Evolutionary conservation across 2,329 filamentous ascomycete genomes (phyloP), one percentile per base, ranked within the genome.

Genomic region (Ilyonectria sp.): DNA sequence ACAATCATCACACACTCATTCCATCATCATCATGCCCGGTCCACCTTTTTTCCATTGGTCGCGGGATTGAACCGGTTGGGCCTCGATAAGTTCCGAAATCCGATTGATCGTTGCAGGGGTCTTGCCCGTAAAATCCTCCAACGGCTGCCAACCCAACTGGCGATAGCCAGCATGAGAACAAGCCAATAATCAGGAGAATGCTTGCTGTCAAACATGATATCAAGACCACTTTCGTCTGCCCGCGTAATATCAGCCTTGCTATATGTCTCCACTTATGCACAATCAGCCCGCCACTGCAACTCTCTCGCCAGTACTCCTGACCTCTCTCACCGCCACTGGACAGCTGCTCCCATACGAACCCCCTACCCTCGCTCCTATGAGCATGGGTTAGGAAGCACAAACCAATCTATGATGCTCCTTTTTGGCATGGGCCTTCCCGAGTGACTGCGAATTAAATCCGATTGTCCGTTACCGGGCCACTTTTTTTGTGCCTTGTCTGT

Each of bases 241-340:
- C 37, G 31, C 50, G 50, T 23, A 46, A 47, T 62, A 61, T 40
- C 29, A 35, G 35, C 35, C 56, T 44, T 49, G 44, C 21, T 50
- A 59, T 67, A 56, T n/a, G 40, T 60, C 35, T 67, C 67, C 59
- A 47, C 37, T 49, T 21, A 67, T 69, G 64, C 67, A 67, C 33
- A 23, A 44, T 47, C 31, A 50, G 49, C 13, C 40, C 60, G 55
- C 67, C 59, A 60, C 63, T 43, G 52, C 59, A 63, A 47, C 50
- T 44, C 23, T 63, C 60, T 53, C 31, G 44, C 44, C 19, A 31
- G 29, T 33, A 23, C 29, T 44, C 17, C 50, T 5, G 46, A 46
- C 15, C n/a, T 33, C 56, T 44, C 62, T 65, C 62, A 65, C 63
- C 56, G 67, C 63, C 37, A 57, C 47, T 43, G 58, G 23, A 44